Percentiles rank a stretch among this genome's conserved stretches.
Evolutionary conservation across 2,329 filamentous ascomycete genomes (phyloP).

Genomic region (Hysterium pulicare): DNA sequence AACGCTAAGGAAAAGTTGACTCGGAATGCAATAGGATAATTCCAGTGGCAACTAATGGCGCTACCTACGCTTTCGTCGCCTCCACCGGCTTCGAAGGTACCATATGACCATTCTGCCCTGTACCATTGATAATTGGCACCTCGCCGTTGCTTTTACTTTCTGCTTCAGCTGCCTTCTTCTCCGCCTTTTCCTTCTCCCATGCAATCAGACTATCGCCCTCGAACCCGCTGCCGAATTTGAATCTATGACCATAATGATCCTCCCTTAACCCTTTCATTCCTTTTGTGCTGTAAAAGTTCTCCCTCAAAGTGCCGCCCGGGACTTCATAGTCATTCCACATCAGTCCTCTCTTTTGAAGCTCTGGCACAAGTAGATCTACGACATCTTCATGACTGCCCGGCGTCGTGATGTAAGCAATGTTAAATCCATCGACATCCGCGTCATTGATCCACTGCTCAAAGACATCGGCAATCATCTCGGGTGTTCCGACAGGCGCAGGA

Average conservation of each 20-base stretch:
- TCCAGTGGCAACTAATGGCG: too few relatives aligned
- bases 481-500: conserved; percentile 59
- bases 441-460: conserved; percentile 64
- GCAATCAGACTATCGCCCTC: not conserved
- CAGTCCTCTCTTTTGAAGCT: conserved; percentile 10
- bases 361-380: conserved; percentile 12
- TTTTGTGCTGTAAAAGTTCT: not conserved
- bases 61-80: too few relatives aligned
- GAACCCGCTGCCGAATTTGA: not conserved
- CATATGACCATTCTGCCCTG: too few relatives aligned
- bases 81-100: too few relatives aligned
- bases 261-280: not conserved
- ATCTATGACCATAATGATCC: not conserved
- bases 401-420: conserved; percentile 47
- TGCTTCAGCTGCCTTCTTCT: not conserved
- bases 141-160: not conserved
- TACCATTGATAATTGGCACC: not conserved
- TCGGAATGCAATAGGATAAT: too few relatives aligned
- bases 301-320: conserved; percentile 1
- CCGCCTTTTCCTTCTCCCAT: not conserved
- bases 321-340: not conserved
- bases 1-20: too few relatives aligned
- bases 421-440: conserved; percentile 69
- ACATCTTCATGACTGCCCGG: conserved; percentile 16
- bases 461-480: conserved; percentile 61